Conservation (phyloP, 2,329 filamentous ascomycete species). For the Diaporthe humulicola region DNA sequence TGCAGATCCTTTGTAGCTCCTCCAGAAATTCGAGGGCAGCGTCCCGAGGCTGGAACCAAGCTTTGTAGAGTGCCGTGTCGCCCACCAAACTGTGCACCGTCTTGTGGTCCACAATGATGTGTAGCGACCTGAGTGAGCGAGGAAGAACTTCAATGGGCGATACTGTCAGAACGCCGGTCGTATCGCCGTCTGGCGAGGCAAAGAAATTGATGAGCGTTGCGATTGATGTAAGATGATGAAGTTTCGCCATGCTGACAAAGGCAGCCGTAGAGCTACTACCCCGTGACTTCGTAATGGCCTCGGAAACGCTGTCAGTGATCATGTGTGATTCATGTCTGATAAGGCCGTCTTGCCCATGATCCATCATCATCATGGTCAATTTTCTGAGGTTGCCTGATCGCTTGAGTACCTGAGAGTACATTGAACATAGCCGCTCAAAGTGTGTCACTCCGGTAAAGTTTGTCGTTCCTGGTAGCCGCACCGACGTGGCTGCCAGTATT, state of each 20-base stretch:
- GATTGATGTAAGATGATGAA: not conserved
- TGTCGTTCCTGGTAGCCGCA: too few relatives aligned
- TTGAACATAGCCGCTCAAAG: not conserved
- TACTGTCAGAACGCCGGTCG: not conserved
- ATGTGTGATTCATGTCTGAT: rapidly evolving
- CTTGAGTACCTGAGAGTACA: not conserved
- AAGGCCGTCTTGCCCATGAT: not conserved
- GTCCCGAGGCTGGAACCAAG: not conserved
- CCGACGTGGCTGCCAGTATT: too few relatives aligned
- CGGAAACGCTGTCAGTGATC: not conserved
- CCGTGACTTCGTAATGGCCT: not conserved
- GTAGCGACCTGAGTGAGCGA: not conserved
- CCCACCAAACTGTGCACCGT: rapidly evolving
- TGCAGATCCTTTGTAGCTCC: not conserved
- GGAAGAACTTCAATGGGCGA: not conserved
- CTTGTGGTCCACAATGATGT: not conserved
- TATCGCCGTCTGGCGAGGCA: not conserved
- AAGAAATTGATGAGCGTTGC: not conserved
- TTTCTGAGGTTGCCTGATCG: not conserved
- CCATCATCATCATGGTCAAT: not conserved
- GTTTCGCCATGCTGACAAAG: not conserved
- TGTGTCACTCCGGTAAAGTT: too few relatives aligned
- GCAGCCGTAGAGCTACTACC: not conserved
- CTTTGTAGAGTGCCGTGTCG: rapidly evolving
- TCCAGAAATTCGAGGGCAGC: not conserved